Evolutionary conservation across 257 asterid genomes (phyloP), one percentile per base, ranked within the genome.

Genomic region (Nicotiana knightiana): DNA sequence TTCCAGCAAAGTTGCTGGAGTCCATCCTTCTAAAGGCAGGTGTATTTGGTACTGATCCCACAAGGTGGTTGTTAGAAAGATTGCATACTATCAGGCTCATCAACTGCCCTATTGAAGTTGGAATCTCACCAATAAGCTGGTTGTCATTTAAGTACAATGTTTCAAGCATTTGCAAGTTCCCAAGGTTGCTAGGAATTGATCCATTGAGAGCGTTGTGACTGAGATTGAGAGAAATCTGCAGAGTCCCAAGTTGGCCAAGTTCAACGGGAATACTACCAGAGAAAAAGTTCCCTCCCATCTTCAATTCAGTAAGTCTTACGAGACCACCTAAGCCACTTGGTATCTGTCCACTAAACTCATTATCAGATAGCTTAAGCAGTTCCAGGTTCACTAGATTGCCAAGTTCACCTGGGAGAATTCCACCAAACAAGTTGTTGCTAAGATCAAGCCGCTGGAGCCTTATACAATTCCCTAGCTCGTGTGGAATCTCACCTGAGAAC

Each of bases 371-470:
- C 86, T 89, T 94, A 65, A 94, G 89, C 85, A 89, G 75, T 81
- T 94, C 98, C 71, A 94, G 87, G 79, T 94, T 94, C 86, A 92
- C 93, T 3, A 94, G 86, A 90, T 77, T 79, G 26, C 98, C 98
- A 13, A 94, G 85, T 55, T 88, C 83, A 15, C 87, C 87, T 0
- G 98, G 95, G 66, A 94, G 81, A n/a, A 83, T 73, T 67, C 97
- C 93, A 4, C 89, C 64, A 54, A 94, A 94, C 84, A 57, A 82
- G 51, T 94, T 94, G 33, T 89, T 85, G 73, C 98, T 93, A 57
- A 94, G 94, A 85, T 94, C 98, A 86, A 94, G 97, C 87, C 97
- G 84, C 78, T 94, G 97, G 54, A 94, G 96, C 89, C 87, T 94
- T 16, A 86, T 32, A 79, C 98, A 94, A 59, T 87, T 84, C 7